Conservation (phyloP, 2,329 filamentous ascomycete species). For the Microdochium bolleyi region DNA sequence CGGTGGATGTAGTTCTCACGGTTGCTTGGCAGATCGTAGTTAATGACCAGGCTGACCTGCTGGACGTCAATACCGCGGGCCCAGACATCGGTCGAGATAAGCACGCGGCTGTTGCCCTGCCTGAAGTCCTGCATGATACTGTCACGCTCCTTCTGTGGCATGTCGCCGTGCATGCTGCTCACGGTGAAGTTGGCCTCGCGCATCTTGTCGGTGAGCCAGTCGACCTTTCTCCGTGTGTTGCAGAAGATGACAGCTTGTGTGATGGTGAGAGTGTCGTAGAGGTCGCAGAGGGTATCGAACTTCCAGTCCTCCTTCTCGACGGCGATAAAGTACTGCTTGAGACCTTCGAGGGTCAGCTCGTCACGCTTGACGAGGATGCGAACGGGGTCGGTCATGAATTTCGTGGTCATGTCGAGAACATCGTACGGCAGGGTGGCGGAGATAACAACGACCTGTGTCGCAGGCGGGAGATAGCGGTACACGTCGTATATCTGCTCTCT, state of each 20-base stretch:
- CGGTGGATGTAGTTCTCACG: conserved; percentile 99
- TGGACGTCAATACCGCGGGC: conserved; percentile 98
- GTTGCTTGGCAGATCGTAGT: conserved; percentile 96
- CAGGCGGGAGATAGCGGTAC: conserved; percentile 91
- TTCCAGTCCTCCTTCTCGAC: conserved; percentile 99
- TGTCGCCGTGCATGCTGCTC: conserved; percentile 97
- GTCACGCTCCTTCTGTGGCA: conserved; percentile 97
- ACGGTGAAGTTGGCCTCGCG: conserved; percentile 98
- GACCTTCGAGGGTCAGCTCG: conserved; percentile 90
- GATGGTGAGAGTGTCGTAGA: conserved; percentile 97
- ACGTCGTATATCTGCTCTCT: conserved; percentile 99
- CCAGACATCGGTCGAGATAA: conserved; percentile 98
- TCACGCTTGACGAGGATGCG: conserved; percentile 98
- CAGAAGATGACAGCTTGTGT: conserved; percentile 99
- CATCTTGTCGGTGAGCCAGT: conserved; percentile 99
- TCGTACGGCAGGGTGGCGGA: conserved; percentile 96
- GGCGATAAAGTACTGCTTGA: conserved; percentile 99
- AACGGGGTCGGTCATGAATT: conserved; percentile 98
- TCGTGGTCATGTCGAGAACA: conserved; percentile 97
- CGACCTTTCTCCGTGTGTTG: conserved; percentile 97
- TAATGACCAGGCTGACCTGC: conserved; percentile 96
- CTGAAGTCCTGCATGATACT: conserved; percentile 99
- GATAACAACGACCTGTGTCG: conserved; percentile 97
- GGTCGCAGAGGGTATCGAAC: conserved; percentile 95
- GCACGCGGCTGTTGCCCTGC: conserved; percentile 88